Evolutionary conservation across 257 asterid species (phyloP).

Genomic region (Nicotiana paniculata): DNA sequence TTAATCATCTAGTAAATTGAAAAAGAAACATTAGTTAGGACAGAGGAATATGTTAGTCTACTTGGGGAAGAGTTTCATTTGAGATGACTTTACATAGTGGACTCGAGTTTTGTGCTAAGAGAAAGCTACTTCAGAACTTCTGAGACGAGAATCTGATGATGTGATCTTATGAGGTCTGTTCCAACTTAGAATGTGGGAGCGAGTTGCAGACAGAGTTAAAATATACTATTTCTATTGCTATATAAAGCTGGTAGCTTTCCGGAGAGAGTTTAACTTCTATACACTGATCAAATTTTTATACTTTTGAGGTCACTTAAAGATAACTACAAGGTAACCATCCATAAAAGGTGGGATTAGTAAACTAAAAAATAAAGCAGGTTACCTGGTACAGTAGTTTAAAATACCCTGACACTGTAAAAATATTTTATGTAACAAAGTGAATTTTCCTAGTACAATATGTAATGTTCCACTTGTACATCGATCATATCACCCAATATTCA

Average conservation of each 20-base stretch:
- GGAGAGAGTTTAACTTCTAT: neutral
- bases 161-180: neutral
- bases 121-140: neutral
- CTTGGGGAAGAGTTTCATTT: too few relatives aligned
- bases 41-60: too few relatives aligned
- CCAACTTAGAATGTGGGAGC: neutral
- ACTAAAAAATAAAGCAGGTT: neutral
- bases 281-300: neutral
- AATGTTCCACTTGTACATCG: neutral
- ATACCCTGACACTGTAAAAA: neutral
- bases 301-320: neutral
- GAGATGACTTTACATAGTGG: too few relatives aligned
- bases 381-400: neutral
- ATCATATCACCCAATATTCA: neutral
- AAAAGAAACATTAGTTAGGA: too few relatives aligned
- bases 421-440: neutral
- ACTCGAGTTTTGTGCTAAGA: too few relatives aligned
- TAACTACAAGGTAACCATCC: neutral
- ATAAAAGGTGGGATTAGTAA: neutral
- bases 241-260: neutral
- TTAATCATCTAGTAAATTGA: too few relatives aligned
- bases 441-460: neutral
- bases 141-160: neutral
- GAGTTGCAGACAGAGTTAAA: neutral
- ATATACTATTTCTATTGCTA: neutral